Percentiles rank a stretch among this genome's conserved stretches.
These are phyloP conservation scores for Coemansia sp. DNA, from an alignment of 192 early-diverging fungal genomes.

Conservation along the genomic window DNA sequence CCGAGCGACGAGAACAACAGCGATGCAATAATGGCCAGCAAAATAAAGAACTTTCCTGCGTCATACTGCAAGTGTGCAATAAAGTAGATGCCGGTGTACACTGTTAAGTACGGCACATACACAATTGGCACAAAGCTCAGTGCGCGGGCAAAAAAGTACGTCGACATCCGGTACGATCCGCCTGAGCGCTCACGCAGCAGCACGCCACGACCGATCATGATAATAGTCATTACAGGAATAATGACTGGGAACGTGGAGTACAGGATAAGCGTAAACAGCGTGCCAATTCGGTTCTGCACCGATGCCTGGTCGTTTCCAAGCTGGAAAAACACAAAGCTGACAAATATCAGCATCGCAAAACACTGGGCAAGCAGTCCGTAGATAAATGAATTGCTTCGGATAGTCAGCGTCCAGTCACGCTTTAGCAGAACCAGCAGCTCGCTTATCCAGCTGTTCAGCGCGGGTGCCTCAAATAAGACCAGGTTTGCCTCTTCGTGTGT, in stretches of 20 bases:
- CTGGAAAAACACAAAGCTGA: slow-evolving; percentile 60
- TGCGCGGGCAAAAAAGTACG: slow-evolving; percentile 62
- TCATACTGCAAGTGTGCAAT: slow-evolving; percentile 36
- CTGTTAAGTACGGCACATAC: slow-evolving; percentile 17
- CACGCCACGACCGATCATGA: slow-evolving; percentile 51
- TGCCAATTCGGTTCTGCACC: slow-evolving; percentile 54
- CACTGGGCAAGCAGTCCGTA: slow-evolving; percentile 26
- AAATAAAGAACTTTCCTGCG: slow-evolving; percentile 37
- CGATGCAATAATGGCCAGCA: slow-evolving; percentile 20
- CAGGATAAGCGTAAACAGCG: slow-evolving; percentile 44
- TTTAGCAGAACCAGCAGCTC: slow-evolving; percentile 25
- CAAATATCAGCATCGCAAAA: slow-evolving; percentile 43
- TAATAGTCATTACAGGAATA: slow-evolving; percentile 52
- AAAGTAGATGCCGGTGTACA: slow-evolving; percentile 34
- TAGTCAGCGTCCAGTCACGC: slow-evolving; percentile 36
- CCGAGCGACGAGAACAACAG: slow-evolving; percentile 32
- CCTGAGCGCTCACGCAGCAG: slow-evolving; percentile 62
- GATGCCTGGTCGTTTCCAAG: slow-evolving; percentile 34
- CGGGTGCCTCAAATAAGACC: slow-evolving; percentile 23
- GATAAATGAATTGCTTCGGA: slow-evolving; percentile 30
- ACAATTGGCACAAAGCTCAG: slow-evolving; percentile 52
- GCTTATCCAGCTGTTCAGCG: slow-evolving; percentile 35
- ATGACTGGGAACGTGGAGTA: slow-evolving; percentile 57
- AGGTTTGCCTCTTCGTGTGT: slow-evolving; percentile 36
- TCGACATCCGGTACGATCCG: slow-evolving; percentile 61